Base-by-base conservation (phyloP, 257 asterid genomes). In the Lycium ferocissimum region DNA sequence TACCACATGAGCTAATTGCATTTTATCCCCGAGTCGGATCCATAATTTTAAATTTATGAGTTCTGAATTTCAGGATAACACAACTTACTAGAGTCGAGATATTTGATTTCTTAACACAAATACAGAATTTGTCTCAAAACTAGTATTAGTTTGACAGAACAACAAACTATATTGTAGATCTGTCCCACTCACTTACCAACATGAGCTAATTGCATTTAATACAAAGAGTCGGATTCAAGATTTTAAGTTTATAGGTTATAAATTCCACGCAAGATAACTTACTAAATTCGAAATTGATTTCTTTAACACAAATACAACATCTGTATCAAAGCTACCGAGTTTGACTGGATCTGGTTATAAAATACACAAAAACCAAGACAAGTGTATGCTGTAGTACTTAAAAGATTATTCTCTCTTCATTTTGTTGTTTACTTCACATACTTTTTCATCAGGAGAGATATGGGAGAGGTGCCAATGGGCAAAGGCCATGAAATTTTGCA, bases 401-500 rank as follows among this genome's bases (percentile, higher is more conserved):
- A 45, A 2, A 72, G 6, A 0, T 2, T 75, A 51, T 3, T 37
- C 5, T 67, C 38, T 22, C 20, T 58, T 26, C 45, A 70, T 17
- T 33, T 63, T 14, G 35, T 45, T 65, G 22, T 12, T 11, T 49
- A 75, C 81, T 75, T 75, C 22, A 49, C 18, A 67, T 14, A 67
- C 12, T 67, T 66, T 67, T 22, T 10, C 63, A 45, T 51, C 56
- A 67, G 22, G 58, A 22, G 66, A 51, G 62, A 49, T 6, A 58
- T 22, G 65, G 75, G 40, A 22, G 65, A 47, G 61, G 14, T 20
- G 81, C 67, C 22, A 75, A 61, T 84, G 78, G 17, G 53, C 2
- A 75, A 38, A 56, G 3, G 54, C 17, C 40, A 75, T 10, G 84
- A 84, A 35, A 86, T 61, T 7, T 63, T 89, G 45, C 56, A 86